These are phyloP conservation scores for Chiua sp. DNA, from an alignment of 1,284 basidiomycete species.

Conservation along the genomic window DNA sequence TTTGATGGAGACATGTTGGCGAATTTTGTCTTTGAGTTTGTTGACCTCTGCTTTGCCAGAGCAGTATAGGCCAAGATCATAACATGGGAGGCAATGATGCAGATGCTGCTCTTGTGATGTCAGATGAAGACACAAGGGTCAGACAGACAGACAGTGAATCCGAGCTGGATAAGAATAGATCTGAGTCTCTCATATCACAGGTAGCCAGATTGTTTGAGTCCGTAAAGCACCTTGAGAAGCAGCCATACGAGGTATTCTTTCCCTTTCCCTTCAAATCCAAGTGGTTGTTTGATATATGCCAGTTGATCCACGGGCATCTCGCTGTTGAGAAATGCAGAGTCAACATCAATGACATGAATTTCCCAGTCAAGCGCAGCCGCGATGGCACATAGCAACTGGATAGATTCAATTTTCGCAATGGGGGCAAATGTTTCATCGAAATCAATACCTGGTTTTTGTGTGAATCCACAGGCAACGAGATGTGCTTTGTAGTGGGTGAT, in stretches of 20 bases:
- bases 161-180: background rate
- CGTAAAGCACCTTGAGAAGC: background rate
- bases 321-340: background rate
- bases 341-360: background rate
- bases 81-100: background rate
- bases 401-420: background rate
- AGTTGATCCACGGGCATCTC: background rate
- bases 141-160: background rate
- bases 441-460: background rate
- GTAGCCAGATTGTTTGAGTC: background rate
- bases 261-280: background rate
- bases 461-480: background rate
- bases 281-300: background rate
- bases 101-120: background rate
- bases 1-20: background rate
- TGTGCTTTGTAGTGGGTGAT: background rate
- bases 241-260: background rate
- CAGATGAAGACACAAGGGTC: background rate
- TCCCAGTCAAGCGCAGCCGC: background rate
- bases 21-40: background rate
- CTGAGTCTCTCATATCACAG: background rate
- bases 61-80: background rate
- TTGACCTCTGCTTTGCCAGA: background rate
- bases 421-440: background rate
- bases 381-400: background rate